Evolutionary conservation across 495 filamentous ascomycete genomes (phyloP).

Genomic region (Cairneyella variabilis): DNA sequence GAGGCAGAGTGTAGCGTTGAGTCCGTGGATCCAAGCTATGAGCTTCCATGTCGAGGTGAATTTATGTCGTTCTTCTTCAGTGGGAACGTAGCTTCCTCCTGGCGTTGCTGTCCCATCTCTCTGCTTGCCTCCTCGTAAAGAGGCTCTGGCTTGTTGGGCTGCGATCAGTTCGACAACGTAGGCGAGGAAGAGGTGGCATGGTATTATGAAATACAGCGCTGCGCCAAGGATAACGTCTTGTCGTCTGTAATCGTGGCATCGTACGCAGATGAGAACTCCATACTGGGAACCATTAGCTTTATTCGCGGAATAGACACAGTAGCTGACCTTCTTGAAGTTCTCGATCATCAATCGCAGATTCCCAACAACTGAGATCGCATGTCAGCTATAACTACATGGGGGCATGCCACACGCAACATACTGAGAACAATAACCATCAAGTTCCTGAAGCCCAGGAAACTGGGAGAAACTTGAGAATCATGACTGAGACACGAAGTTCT

Average conservation of each 20-base stretch:
- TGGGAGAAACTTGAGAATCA: conserved; percentile 67
- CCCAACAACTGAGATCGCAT: conserved; percentile 59
- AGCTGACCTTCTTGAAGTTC: conserved; percentile 85
- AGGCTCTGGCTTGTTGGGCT: conserved; percentile 66
- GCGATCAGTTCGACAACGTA: conserved; percentile 83
- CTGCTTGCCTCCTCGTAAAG: conserved; percentile 59
- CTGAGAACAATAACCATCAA: conserved; percentile 92
- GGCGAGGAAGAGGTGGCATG: conserved; percentile 83
- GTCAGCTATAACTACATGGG: conserved; percentile 26
- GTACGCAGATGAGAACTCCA: conserved; percentile 87
- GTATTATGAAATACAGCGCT: conserved; percentile 77
- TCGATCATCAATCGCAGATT: conserved; percentile 93
- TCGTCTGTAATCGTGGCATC: conserved; percentile 80
- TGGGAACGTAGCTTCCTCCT: conserved; percentile 33
- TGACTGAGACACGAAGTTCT: conserved; percentile 80
- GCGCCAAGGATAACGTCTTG: conserved; percentile 73
- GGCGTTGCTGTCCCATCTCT: conserved; percentile 44
- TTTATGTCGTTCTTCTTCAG: conserved; percentile 50
- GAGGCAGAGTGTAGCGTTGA: conserved; percentile 82
- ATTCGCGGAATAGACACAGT: neutral
- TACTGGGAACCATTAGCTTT: conserved; percentile 54
- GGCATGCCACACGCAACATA: conserved; percentile 34
- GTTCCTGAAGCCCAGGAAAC: conserved; percentile 91
- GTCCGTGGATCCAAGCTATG: conserved; percentile 70
- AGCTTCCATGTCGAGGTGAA: conserved; percentile 73